These are phyloP conservation scores for Thielaviopsis euricoi DNA, from an alignment of 2,329 filamentous ascomycete species.

Conservation along the genomic window DNA sequence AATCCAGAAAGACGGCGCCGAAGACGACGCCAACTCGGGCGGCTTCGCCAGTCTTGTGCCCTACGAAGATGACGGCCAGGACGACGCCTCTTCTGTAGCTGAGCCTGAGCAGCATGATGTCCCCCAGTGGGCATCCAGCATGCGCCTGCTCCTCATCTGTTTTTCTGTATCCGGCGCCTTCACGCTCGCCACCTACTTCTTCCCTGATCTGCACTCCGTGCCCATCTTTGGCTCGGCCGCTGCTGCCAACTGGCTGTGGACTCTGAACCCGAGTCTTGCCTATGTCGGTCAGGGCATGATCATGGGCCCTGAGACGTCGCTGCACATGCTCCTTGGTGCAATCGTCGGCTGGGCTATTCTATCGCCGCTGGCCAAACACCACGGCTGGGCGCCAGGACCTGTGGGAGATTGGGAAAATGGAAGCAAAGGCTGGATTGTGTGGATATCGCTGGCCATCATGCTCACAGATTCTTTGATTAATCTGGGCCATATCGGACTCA, in stretches of 20 bases:
- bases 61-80: slow-evolving; percentile 16
- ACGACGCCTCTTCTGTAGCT: slow-evolving; percentile 14
- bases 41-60: slow-evolving; percentile 28
- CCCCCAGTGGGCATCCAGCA: slow-evolving; percentile 28
- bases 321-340: slow-evolving; percentile 89
- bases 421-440: slow-evolving; percentile 97
- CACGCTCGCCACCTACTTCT: slow-evolving; percentile 78
- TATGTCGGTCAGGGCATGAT: slow-evolving; percentile 97
- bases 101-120: slow-evolving; percentile 19
- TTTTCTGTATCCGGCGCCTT: slow-evolving; percentile 45
- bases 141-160: slow-evolving; percentile 37
- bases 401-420: slow-evolving; percentile 82
- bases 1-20: slow-evolving; percentile 3
- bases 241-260: slow-evolving; percentile 80
- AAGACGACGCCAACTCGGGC: slow-evolving; percentile 14
- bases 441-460: slow-evolving; percentile 94
- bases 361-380: slow-evolving; percentile 71
- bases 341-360: slow-evolving; percentile 80
- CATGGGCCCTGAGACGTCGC: slow-evolving; percentile 88
- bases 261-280: slow-evolving; percentile 87
- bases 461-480: slow-evolving; percentile 82
- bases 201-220: slow-evolving; percentile 70
- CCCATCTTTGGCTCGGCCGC: slow-evolving; percentile 66
- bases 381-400: slow-evolving; percentile 76
- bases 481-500: slow-evolving; percentile 58